A percentile compares a stretch with the other conserved stretches of the same genome.
phyloP scores from a whole-genome alignment of 768 basidiomycete species.

The Tricholoma matsutake region DNA sequence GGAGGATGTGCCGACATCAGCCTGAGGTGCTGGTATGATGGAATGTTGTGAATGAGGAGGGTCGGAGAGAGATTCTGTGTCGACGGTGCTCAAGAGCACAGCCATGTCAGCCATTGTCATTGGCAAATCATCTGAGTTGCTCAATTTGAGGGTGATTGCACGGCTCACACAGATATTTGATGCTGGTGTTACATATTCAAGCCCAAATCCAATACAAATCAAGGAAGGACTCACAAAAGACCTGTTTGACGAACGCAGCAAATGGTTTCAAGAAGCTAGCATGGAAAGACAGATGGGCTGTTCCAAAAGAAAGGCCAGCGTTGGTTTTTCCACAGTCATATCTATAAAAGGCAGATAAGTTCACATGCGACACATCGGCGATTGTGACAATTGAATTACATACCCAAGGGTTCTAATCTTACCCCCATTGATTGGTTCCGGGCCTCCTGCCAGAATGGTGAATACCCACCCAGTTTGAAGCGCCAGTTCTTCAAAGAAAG shows the following conservation, averaged over 20 bases:
- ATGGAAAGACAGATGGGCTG: not conserved
- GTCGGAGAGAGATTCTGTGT: not conserved
- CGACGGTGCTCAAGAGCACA: not conserved
- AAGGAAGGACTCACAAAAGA: not conserved
- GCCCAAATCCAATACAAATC: not conserved
- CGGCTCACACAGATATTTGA: not conserved
- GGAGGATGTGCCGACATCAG: not conserved
- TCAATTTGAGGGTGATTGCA: not conserved
- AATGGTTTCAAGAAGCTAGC: slow-evolving; percentile 1
- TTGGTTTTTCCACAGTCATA: slow-evolving; percentile 1
- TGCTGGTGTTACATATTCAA: not conserved
- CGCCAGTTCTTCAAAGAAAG: not conserved
- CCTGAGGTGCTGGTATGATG: not conserved
- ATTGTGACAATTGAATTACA: not conserved
- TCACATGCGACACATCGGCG: too few species aligned
- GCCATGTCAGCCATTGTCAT: not conserved
- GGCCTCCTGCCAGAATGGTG: not conserved
- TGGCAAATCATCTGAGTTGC: not conserved
- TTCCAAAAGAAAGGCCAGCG: not conserved
- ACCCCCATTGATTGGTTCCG: not conserved
- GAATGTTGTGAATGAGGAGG: not conserved
- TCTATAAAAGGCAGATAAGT: not conserved
- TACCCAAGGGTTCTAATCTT: slow-evolving; percentile 1
- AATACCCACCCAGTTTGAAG: not conserved
- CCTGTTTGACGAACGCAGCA: not conserved